A percentile compares a stretch with the other conserved stretches of the same genome.
Conservation (phyloP, 2,329 filamentous ascomycete genomes). For the Cylindrodendrum hubeiense region DNA sequence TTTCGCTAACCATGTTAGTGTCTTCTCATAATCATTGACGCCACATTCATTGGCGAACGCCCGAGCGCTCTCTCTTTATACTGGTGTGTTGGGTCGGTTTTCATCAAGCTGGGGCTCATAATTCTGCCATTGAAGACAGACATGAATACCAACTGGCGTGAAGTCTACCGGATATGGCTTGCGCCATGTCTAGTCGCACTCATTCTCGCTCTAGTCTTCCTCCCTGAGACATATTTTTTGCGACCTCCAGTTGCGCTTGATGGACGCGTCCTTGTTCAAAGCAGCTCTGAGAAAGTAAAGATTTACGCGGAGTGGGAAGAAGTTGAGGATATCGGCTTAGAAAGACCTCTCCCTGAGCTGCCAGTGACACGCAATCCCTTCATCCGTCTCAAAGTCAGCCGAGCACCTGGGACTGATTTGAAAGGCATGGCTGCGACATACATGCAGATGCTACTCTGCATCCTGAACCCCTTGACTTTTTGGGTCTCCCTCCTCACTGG, state of each 20-base stretch:
- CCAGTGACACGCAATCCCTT: not conserved
- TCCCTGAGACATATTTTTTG: constrained; percentile 33
- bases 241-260: constrained; percentile 33
- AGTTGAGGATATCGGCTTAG: not conserved
- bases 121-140: constrained; percentile 16
- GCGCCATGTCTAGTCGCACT: constrained; percentile 2
- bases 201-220: constrained; percentile 13
- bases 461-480: constrained; percentile 36
- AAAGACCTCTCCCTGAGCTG: constrained; percentile 20
- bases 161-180: constrained; percentile 26
- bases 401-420: constrained; percentile 24
- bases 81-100: constrained; percentile 21
- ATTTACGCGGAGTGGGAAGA: constrained; percentile 30
- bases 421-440: constrained; percentile 26
- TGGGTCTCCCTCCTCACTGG: constrained; percentile 35
- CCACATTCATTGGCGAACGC: constrained; percentile 35
- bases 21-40: constrained; percentile 28
- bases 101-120: constrained; percentile 23
- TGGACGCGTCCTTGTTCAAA: constrained; percentile 21
- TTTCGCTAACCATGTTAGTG: not conserved
- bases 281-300: constrained; percentile 22
- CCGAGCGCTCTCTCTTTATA: constrained; percentile 27
- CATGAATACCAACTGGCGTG: constrained; percentile 6
- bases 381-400: constrained; percentile 9
- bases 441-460: constrained; percentile 34